phyloP scores from a whole-genome alignment of 2,329 filamentous ascomycete genomes.

The Ceratocystis eucalypticola region DNA sequence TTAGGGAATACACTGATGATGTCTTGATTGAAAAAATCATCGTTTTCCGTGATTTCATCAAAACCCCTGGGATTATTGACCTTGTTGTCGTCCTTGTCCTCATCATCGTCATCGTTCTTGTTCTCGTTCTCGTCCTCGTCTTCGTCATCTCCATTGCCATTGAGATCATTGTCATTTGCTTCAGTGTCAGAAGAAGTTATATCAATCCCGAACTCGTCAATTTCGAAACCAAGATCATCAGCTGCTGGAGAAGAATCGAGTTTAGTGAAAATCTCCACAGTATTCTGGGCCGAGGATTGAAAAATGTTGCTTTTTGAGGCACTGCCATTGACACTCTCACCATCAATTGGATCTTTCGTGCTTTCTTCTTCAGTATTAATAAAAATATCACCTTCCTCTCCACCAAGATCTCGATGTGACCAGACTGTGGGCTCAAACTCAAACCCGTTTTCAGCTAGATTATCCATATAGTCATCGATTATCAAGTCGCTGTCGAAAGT shows the following conservation, averaged over 20 bases:
- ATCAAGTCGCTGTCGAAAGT: conserved; percentile 6
- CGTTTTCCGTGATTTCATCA: background rate
- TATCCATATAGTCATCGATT: conserved; percentile 51
- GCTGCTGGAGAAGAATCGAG: background rate
- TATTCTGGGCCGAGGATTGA: background rate
- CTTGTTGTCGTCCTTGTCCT: background rate
- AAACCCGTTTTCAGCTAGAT: conserved; percentile 40
- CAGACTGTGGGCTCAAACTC: conserved; percentile 47
- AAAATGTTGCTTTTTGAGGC: background rate
- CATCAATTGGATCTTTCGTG: background rate
- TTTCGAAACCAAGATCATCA: conserved; percentile 58
- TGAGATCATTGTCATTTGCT: background rate
- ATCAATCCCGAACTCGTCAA: background rate
- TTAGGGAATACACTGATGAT: conserved; percentile 14
- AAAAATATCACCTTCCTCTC: conserved; percentile 22
- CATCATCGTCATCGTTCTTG: background rate
- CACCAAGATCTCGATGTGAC: conserved; percentile 29
- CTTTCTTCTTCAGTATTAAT: background rate
- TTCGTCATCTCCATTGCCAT: background rate
- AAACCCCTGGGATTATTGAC: background rate
- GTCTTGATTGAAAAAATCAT: conserved; percentile 13
- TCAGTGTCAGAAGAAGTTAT: background rate
- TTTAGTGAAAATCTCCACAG: background rate
- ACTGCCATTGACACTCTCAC: background rate
- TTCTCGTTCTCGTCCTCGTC: background rate